These are phyloP conservation scores for Iberis pinnata DNA, from an alignment of 345 rosid species.

Conservation along the genomic window DNA sequence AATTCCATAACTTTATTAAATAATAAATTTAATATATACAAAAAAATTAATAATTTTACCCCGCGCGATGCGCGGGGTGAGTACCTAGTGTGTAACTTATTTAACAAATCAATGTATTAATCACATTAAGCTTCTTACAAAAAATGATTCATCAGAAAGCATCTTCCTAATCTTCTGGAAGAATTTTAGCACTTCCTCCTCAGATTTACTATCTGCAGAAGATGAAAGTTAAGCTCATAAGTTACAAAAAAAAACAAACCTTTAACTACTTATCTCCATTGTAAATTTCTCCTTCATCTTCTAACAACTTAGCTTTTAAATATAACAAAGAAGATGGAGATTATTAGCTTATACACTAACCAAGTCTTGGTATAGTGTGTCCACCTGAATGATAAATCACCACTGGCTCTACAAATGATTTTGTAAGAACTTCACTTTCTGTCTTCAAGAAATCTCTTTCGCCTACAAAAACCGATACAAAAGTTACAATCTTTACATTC, in stretches of 20 bases:
- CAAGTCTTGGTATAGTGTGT: conserved; percentile 44
- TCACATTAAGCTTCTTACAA: conserved; percentile 23
- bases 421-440: conserved; percentile 30
- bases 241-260: conserved; percentile 1
- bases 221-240: conserved; percentile 6
- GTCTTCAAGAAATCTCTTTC: conserved; percentile 42
- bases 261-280: too few species aligned
- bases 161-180: conserved; percentile 27
- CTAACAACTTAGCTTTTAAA: neutral
- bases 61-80: too few species aligned
- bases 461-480: conserved; percentile 30
- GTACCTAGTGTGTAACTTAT: too few species aligned
- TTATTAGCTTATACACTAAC: conserved; percentile 29
- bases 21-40: too few species aligned
- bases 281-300: neutral
- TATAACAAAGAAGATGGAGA: neutral
- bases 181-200: conserved; percentile 31
- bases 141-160: conserved; percentile 16
- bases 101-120: too few species aligned
- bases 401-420: conserved; percentile 47
- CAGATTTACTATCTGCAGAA: conserved; percentile 26
- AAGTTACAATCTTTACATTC: too few species aligned
- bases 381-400: conserved; percentile 47
- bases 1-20: too few species aligned
- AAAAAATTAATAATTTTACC: too few species aligned